phyloP scores from a whole-genome alignment of 768 basidiomycete genomes.

The Suillus tomentosus region DNA sequence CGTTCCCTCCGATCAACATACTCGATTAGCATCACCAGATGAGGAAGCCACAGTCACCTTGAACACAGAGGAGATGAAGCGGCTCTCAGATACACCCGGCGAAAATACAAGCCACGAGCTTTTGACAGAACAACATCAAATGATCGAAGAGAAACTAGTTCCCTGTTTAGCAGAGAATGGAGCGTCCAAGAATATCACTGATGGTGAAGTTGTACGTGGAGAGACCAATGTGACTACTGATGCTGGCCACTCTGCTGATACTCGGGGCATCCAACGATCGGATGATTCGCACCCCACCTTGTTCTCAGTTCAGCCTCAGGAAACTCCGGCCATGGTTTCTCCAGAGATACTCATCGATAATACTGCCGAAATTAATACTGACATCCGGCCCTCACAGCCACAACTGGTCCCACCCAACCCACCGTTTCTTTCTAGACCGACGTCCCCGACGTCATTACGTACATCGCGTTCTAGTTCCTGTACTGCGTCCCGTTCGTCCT shows the following conservation, averaged over 20 bases:
- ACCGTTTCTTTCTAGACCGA: constrained; percentile 4
- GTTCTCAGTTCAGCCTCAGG: background rate
- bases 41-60: background rate
- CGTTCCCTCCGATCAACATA: constrained; percentile 26
- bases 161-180: constrained; percentile 4
- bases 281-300: background rate
- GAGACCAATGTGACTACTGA: background rate
- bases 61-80: background rate
- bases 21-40: constrained; percentile 9
- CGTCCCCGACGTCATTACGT: background rate
- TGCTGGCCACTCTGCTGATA: background rate
- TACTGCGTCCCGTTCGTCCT: constrained; percentile 7
- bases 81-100: background rate
- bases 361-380: constrained; percentile 15
- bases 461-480: constrained; percentile 8
- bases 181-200: background rate
- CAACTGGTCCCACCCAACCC: background rate
- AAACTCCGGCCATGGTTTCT: background rate
- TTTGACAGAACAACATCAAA: background rate
- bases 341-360: background rate
- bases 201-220: background rate
- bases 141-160: background rate
- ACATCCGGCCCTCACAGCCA: background rate
- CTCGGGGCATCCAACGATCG: background rate
- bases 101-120: background rate